Evolutionary conservation across 2,329 filamentous ascomycete genomes (phyloP).

Genomic region (Aureobasidium sp.): DNA sequence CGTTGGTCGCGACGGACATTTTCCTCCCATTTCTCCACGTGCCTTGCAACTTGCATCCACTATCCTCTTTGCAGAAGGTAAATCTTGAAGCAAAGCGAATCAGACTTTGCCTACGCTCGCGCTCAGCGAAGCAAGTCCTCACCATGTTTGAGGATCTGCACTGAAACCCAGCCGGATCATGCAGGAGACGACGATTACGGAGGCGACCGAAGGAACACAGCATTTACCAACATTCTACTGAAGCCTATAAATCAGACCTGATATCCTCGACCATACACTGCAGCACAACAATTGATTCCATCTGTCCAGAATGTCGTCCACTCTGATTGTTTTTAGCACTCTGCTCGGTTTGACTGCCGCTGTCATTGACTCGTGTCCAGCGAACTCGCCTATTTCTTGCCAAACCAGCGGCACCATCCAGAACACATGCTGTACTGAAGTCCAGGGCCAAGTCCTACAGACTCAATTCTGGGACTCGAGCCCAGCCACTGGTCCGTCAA

Average conservation of each 20-base stretch:
- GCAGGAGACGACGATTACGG: slow-evolving; percentile 4
- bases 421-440: slow-evolving; percentile 63
- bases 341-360: background rate
- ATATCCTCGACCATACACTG: background rate
- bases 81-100: background rate
- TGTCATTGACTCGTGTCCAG: background rate
- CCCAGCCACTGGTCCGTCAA: slow-evolving; percentile 19
- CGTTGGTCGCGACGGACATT: background rate
- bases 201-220: background rate
- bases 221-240: background rate
- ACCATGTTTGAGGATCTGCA: background rate
- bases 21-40: slow-evolving; percentile 1
- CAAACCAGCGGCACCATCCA: slow-evolving; percentile 28
- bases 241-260: slow-evolving; percentile 7
- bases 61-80: slow-evolving; percentile 7
- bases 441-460: slow-evolving; percentile 41
- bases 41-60: background rate
- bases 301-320: background rate
- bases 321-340: background rate
- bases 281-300: background rate
- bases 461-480: slow-evolving; percentile 23
- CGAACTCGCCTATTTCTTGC: slow-evolving; percentile 10
- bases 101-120: background rate
- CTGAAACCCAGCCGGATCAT: background rate
- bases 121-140: background rate